phyloP scores from a whole-genome alignment of 2,329 filamentous ascomycete species.

The Xylariaceae sp. region DNA sequence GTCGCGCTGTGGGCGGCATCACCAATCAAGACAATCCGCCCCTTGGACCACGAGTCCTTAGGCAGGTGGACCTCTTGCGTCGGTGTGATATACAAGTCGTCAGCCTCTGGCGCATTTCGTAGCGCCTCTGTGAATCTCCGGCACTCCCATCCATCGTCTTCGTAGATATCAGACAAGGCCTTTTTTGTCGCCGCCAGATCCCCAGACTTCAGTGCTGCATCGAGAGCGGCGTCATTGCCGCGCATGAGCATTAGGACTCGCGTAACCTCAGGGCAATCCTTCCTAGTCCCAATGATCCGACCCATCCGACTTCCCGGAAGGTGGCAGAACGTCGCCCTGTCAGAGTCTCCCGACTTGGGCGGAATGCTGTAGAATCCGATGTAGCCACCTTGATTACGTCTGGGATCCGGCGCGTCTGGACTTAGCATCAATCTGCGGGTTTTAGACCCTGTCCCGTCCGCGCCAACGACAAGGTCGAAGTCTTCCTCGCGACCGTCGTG shows the following conservation, averaged over 20 bases:
- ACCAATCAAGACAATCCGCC: conserved; percentile 41
- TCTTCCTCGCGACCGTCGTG: conserved; percentile 35
- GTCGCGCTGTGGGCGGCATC: conserved; percentile 45
- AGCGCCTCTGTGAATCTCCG: conserved; percentile 32
- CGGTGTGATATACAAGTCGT: conserved; percentile 40
- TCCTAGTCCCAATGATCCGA: conserved; percentile 12
- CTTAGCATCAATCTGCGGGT: conserved; percentile 35
- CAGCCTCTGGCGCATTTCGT: conserved; percentile 24
- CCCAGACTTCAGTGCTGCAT: conserved; percentile 8
- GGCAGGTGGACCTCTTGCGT: conserved; percentile 35
- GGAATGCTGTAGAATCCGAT: conserved; percentile 24
- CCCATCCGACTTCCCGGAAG: conserved; percentile 3
- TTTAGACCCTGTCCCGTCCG: conserved; percentile 48
- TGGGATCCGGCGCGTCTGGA: conserved; percentile 13
- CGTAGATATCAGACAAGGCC: conserved; percentile 34
- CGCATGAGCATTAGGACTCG: conserved; percentile 10
- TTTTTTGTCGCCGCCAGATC: conserved; percentile 34
- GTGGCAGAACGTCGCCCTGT: conserved; percentile 6
- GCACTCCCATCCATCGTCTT: conserved; percentile 42
- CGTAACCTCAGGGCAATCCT: conserved; percentile 14
- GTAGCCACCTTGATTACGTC: conserved; percentile 16
- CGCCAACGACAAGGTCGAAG: conserved; percentile 50
- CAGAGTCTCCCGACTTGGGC: conserved; percentile 8
- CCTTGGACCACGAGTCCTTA: conserved; percentile 15
- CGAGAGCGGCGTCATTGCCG: conserved; percentile 4